phyloP scores from a whole-genome alignment of 2,329 filamentous ascomycete genomes.

The Colletotrichum lentis region DNA sequence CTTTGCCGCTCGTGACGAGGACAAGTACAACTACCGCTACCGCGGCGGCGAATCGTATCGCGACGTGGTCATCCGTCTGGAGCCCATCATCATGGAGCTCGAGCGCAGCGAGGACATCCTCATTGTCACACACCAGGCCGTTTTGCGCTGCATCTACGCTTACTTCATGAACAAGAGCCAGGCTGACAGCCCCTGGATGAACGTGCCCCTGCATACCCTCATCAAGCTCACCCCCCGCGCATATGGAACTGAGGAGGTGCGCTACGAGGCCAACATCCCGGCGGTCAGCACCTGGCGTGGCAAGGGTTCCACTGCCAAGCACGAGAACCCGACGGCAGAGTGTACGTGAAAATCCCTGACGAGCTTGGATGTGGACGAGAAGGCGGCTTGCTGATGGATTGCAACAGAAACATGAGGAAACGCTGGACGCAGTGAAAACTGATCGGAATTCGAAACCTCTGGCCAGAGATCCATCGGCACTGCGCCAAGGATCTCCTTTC shows the following conservation, averaged over 20 bases:
- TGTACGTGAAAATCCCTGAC: constrained; percentile 18
- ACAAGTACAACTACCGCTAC: constrained; percentile 99
- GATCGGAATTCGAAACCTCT: background rate
- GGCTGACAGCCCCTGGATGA: constrained; percentile 95
- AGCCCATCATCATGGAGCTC: constrained; percentile 99
- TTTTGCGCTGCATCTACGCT: constrained; percentile 95
- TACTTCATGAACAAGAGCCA: constrained; percentile 99
- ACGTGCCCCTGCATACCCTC: constrained; percentile 92
- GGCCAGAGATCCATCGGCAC: background rate
- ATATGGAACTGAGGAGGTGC: constrained; percentile 90
- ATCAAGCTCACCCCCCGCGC: constrained; percentile 96
- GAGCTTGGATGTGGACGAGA: background rate
- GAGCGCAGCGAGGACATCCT: constrained; percentile 96
- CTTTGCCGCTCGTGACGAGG: constrained; percentile 92
- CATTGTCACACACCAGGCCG: constrained; percentile 97
- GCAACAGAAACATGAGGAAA: constrained; percentile 3
- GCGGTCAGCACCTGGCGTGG: constrained; percentile 96
- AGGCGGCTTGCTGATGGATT: constrained; percentile 16
- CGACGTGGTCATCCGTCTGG: constrained; percentile 95
- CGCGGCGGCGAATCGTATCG: constrained; percentile 94
- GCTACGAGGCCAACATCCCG: constrained; percentile 88
- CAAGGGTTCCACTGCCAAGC: constrained; percentile 91
- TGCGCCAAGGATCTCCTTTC: constrained; percentile 17
- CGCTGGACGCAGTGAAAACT: background rate
- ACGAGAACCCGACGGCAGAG: constrained; percentile 69